A percentile compares a stretch with the other conserved stretches of the same genome.
phyloP scores from a whole-genome alignment of 2,329 filamentous ascomycete species.

The Tympanopsis confertula region DNA sequence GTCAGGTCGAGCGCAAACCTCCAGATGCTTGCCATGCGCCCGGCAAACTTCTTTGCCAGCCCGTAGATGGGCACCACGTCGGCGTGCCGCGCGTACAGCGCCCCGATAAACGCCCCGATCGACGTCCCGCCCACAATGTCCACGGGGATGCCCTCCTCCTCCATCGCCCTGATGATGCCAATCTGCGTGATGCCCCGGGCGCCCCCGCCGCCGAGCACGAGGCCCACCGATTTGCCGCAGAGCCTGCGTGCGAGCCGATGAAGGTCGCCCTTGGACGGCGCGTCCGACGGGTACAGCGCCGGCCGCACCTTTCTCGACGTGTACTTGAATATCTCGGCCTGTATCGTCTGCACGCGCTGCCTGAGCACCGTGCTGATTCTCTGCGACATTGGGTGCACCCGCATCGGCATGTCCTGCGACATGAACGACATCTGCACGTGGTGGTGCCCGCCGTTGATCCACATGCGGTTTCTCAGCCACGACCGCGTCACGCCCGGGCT shows the following conservation, averaged over 20 bases:
- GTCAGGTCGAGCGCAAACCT: conserved; percentile 89
- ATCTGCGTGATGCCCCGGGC: conserved; percentile 86
- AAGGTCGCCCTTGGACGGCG: conserved; percentile 91
- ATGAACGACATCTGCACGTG: conserved; percentile 93
- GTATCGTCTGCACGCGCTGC: conserved; percentile 82
- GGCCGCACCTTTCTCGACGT: conserved; percentile 87
- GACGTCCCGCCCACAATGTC: conserved; percentile 93
- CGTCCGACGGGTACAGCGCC: conserved; percentile 80
- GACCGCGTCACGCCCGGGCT: conserved; percentile 71
- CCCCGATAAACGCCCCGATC: conserved; percentile 90
- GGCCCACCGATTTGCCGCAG: conserved; percentile 88
- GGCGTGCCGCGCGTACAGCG: conserved; percentile 86
- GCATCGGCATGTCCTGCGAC: conserved; percentile 49
- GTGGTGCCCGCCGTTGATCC: conserved; percentile 96
- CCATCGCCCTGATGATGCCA: conserved; percentile 85
- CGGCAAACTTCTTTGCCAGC: conserved; percentile 90
- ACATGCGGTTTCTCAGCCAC: conserved; percentile 85
- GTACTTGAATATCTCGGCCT: conserved; percentile 97
- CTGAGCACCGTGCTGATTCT: conserved; percentile 79
- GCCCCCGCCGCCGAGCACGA: conserved; percentile 91
- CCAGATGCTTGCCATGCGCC: conserved; percentile 99
- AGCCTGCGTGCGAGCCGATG: conserved; percentile 81
- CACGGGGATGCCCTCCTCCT: conserved; percentile 92
- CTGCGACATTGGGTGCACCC: conserved; percentile 62
- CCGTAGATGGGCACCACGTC: conserved; percentile 96